phyloP scores from a whole-genome alignment of 805 yeast species.

The Lipomyces yamadae region DNA sequence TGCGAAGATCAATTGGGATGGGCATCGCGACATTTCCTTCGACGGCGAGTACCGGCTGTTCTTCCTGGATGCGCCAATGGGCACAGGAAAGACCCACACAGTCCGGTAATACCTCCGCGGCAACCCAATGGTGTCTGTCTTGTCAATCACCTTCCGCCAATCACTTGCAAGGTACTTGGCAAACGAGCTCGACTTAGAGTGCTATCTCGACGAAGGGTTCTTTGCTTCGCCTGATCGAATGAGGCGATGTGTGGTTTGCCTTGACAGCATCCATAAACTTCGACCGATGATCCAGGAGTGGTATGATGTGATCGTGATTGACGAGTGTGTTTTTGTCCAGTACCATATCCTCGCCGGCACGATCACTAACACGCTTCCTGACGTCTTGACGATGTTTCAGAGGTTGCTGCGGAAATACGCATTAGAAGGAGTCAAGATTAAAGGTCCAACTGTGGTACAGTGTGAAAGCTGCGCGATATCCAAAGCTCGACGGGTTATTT shows the following conservation, averaged over 20 bases:
- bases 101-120: neutral
- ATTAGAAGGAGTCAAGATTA: too few relatives aligned
- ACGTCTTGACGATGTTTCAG: conserved; percentile 4
- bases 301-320: conserved; percentile 11
- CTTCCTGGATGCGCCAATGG: conserved; percentile 6
- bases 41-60: conserved; percentile 7
- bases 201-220: neutral
- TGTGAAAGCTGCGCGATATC: too few relatives aligned
- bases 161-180: conserved; percentile 4
- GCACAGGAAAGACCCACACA: conserved; percentile 8
- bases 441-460: too few relatives aligned
- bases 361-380: conserved; percentile 1
- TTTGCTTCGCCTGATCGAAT: too few relatives aligned
- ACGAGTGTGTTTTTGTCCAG: conserved; percentile 13
- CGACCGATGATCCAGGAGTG: neutral
- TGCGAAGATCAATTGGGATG: neutral
- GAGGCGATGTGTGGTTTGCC: neutral
- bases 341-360: conserved; percentile 10
- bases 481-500: too few relatives aligned
- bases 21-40: conserved; percentile 7
- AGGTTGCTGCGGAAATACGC: neutral
- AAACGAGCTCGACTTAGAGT: neutral
- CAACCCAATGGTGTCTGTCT: neutral
- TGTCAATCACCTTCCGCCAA: conserved; percentile 9
- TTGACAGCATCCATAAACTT: neutral